Evolutionary conservation across 768 basidiomycete species (phyloP).

Genomic region (Hypholoma fasciculare): DNA sequence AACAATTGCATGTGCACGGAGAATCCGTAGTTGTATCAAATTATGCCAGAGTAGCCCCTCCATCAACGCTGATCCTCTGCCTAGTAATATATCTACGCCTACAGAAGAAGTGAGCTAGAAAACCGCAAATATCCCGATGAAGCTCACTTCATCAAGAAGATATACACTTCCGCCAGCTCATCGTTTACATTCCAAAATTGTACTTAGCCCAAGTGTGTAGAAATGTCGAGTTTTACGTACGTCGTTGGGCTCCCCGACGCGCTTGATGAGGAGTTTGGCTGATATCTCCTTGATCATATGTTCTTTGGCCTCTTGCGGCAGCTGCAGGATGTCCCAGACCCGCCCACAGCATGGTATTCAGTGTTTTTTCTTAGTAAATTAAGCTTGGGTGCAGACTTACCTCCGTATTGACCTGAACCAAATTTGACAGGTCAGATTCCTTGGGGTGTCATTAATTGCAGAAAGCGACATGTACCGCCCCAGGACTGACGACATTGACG

Average conservation of each 20-base stretch:
- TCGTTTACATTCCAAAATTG: background rate
- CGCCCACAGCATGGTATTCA: background rate
- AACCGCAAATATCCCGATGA: background rate
- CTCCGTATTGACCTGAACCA: background rate
- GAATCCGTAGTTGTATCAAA: background rate
- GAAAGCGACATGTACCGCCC: background rate
- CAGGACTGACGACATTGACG: constrained; percentile 3
- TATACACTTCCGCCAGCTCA: constrained; percentile 2
- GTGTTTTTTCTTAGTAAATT: background rate
- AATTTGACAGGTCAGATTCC: too few relatives aligned
- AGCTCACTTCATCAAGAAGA: constrained; percentile 10
- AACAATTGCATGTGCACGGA: background rate
- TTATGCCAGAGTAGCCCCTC: background rate
- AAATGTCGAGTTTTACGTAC: background rate
- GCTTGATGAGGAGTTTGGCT: constrained; percentile 3
- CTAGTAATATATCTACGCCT: constrained; percentile 5
- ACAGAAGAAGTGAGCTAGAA: too few relatives aligned
- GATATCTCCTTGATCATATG: background rate
- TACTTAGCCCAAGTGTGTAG: background rate
- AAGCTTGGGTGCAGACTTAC: background rate
- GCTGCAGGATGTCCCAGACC: background rate
- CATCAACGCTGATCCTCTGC: background rate
- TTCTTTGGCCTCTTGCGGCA: background rate
- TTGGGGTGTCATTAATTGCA: too few relatives aligned
- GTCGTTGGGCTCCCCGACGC: background rate